These are phyloP conservation scores for Saccharomycopsis sp. DNA, from an alignment of 805 yeast species.

Conservation along the genomic window DNA sequence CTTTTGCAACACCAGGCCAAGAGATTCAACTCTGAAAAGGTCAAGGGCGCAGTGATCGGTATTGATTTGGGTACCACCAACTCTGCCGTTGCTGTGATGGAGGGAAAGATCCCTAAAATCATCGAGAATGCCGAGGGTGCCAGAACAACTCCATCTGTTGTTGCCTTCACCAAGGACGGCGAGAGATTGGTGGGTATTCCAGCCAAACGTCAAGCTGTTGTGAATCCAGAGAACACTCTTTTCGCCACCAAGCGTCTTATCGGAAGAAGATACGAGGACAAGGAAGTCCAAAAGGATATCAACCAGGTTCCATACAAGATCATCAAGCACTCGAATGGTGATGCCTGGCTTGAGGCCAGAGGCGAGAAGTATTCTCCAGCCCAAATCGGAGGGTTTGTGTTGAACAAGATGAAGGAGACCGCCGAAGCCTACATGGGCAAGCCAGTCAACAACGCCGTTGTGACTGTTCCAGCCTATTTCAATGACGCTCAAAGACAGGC, in stretches of 20 bases:
- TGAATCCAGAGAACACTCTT: constrained; percentile 88
- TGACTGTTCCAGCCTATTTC: constrained; percentile 86
- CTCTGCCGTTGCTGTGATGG: constrained; percentile 84
- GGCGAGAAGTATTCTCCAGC: constrained; percentile 89
- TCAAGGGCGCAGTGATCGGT: constrained; percentile 54
- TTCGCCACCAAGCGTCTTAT: constrained; percentile 93
- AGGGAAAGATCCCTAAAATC: constrained; percentile 69
- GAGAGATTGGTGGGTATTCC: constrained; percentile 91
- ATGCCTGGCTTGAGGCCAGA: constrained; percentile 92
- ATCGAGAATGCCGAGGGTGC: constrained; percentile 74
- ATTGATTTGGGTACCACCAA: constrained; percentile 86
- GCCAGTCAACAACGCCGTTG: constrained; percentile 82
- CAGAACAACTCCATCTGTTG: constrained; percentile 87
- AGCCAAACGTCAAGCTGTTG: constrained; percentile 94
- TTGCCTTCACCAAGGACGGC: constrained; percentile 87
- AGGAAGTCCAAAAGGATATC: constrained; percentile 86
- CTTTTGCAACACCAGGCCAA: constrained; percentile 18
- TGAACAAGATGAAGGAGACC: constrained; percentile 97
- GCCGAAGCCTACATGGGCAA: constrained; percentile 90
- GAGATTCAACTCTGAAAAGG: constrained; percentile 21
- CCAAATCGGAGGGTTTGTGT: constrained; percentile 88
- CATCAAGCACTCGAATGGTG: constrained; percentile 86
- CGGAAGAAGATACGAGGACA: constrained; percentile 86
- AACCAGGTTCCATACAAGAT: constrained; percentile 86
- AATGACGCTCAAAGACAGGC: constrained; percentile 92